phyloP scores from a whole-genome alignment of 1,139 yeast genomes.

The Blastobotrys illinoisensis region DNA sequence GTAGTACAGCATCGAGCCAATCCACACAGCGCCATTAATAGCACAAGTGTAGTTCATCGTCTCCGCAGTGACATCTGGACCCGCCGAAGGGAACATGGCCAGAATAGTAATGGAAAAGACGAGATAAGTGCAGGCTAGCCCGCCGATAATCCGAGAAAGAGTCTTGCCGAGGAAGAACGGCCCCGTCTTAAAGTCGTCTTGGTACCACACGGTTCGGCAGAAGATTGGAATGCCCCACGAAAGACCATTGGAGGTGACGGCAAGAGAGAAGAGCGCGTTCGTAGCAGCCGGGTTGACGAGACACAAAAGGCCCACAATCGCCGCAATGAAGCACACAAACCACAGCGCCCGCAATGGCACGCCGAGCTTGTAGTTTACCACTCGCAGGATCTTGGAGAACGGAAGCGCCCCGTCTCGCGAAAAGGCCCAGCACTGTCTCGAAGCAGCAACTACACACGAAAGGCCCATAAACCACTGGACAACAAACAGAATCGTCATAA shows the following conservation, averaged over 20 bases:
- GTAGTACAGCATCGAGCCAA: conserved; percentile 46
- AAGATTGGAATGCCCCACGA: conserved; percentile 58
- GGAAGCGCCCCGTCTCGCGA: conserved; percentile 90
- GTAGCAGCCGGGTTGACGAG: conserved; percentile 59
- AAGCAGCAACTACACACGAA: conserved; percentile 68
- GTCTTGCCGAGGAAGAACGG: conserved; percentile 53
- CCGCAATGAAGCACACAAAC: conserved; percentile 45
- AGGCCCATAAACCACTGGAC: conserved; percentile 55
- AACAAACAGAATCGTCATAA: conserved; percentile 28
- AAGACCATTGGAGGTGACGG: conserved; percentile 55
- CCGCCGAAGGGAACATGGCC: conserved; percentile 53
- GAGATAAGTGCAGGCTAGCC: conserved; percentile 34
- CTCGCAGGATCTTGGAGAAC: conserved; percentile 45
- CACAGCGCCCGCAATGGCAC: conserved; percentile 61
- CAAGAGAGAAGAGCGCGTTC: conserved; percentile 52
- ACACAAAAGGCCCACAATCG: conserved; percentile 52
- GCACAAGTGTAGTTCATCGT: conserved; percentile 60
- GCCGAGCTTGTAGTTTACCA: conserved; percentile 45
- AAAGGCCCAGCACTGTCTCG: conserved; percentile 80
- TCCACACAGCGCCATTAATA: conserved; percentile 56
- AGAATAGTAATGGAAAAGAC: conserved; percentile 54
- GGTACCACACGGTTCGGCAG: conserved; percentile 36
- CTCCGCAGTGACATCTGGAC: conserved; percentile 41
- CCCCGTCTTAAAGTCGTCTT: conserved; percentile 55
- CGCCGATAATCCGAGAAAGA: conserved; percentile 36